A percentile compares a stretch with the other conserved stretches of the same genome.
These are phyloP conservation scores for Gyrodon lividus DNA, from an alignment of 768 basidiomycete species.

Conservation along the genomic window DNA sequence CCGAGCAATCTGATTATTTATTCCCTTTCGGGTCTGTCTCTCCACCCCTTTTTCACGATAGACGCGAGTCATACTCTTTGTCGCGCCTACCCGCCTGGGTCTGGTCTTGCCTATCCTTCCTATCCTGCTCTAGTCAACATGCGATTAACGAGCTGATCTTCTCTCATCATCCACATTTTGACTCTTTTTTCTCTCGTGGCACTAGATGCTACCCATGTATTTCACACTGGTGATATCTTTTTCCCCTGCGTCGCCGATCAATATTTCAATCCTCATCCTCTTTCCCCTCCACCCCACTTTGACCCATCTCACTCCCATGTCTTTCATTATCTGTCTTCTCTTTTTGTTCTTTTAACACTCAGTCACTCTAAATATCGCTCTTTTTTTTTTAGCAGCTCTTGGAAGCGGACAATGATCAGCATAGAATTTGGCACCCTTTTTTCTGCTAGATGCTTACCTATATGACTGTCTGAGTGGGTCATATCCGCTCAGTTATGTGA, in stretches of 20 bases:
- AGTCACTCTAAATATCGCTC: constrained; percentile 1
- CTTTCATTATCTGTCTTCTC: constrained; percentile 1
- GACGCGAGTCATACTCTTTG: neutral
- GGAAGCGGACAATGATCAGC: constrained; percentile 14
- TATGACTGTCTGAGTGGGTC: neutral
- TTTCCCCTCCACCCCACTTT: neutral
- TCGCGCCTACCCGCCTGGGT: neutral
- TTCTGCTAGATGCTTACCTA: neutral
- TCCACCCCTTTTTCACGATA: neutral
- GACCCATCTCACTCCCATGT: neutral
- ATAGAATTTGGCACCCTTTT: constrained; percentile 15
- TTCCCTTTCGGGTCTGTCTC: constrained; percentile 2
- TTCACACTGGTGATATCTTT: constrained; percentile 9
- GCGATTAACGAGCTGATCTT: constrained; percentile 2
- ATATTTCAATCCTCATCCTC: neutral
- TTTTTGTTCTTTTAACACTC: neutral
- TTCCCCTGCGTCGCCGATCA: too few species aligned
- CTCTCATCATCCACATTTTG: constrained; percentile 8
- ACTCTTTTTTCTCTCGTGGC: constrained; percentile 2
- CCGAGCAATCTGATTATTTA: neutral
- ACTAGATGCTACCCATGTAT: constrained; percentile 18
- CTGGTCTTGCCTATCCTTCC: neutral
- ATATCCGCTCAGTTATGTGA: constrained; percentile 15
- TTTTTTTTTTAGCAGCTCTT: neutral
- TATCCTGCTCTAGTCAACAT: neutral